phyloP scores from a whole-genome alignment of 139 green algal species.

The Chlamydomonas incerta region DNA sequence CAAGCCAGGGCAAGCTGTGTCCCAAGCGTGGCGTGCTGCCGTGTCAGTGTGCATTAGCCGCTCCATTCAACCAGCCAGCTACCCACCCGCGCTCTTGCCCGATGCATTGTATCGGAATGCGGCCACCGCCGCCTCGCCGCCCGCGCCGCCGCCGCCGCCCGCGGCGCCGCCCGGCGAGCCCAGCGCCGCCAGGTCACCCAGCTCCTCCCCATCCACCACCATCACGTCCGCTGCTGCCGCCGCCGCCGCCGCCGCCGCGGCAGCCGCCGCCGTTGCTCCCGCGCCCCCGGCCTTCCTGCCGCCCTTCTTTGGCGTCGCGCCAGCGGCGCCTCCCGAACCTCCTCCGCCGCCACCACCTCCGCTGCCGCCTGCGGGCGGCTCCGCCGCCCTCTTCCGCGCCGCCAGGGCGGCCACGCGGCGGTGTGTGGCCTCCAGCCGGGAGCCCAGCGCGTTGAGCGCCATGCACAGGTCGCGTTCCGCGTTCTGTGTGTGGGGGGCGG shows the following conservation, averaged over 20 bases:
- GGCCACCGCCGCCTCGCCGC: neutral
- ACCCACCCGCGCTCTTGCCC: conserved; percentile 15
- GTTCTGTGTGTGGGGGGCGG: conserved; percentile 58
- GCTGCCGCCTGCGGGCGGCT: neutral
- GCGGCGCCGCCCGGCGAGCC: neutral
- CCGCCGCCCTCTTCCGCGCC: neutral
- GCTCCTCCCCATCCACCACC: neutral
- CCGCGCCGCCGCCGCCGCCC: neutral
- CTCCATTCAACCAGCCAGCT: no score
- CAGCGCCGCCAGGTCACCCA: no score
- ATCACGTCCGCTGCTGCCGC: no score
- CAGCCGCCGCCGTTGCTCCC: neutral
- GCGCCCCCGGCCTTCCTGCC: neutral
- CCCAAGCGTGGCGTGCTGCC: no score
- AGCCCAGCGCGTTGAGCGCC: conserved; percentile 70
- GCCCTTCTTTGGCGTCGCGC: neutral
- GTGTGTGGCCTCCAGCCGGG: conserved; percentile 25
- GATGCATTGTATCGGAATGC: conserved; percentile 2
- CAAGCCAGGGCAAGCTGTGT: no score
- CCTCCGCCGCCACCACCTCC: neutral
- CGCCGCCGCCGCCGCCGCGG: no score
- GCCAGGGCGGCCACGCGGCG: neutral
- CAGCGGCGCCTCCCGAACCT: neutral
- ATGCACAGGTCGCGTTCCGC: conserved; percentile 74
- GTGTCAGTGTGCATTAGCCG: no score